Evolutionary conservation across 345 rosid species (phyloP), one percentile per base, ranked within the genome.

Genomic region (Sisymbrium irio): DNA sequence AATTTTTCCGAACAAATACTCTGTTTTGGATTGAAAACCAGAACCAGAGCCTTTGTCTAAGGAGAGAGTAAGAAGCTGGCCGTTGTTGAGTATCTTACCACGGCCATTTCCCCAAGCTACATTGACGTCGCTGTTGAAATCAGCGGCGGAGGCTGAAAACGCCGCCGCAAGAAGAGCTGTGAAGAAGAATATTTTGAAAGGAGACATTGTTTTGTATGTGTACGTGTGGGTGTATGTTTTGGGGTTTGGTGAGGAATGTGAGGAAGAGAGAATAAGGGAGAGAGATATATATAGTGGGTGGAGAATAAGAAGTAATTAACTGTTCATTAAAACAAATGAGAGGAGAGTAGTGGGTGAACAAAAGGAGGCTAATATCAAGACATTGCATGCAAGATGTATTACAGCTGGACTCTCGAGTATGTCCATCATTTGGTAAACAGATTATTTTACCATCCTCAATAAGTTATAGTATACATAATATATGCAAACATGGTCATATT

Each of bases 11-110:
- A 76, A 83, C 39, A 83, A 44, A 39, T 61, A 83, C 59, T 81
- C 81, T 3, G 64, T 67, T 60, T 79, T 79, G 68, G 87, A 83
- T 42, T 76, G 79, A 54, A 83, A 81, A 1, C 87, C 85, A 11
- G 85, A 81, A 20, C 86, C 86, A 53, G 84, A 81, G 9, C 60
- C 32, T 32, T 79, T 73, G 67, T 83, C 86, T 58, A 83, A 78
- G 11, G 71, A 36, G 32, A 76, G 76, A 54, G 75, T 69, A 69
- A 69, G 75, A 70, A 62, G 65, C 50, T 76, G 75, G 50, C 79
- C 79, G 37, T 63, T 63, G 59, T 76, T 68, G 42, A 69, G 79
- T 35, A 76, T 76, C 60, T 76, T 69, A 1, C 75, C 79, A 63
- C 66, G 76, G 51, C 75, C 79, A 33, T 56, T 49, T 44, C 79